Conservation (phyloP, 2,329 filamentous ascomycete genomes). For the Gremmenia infestans region DNA sequence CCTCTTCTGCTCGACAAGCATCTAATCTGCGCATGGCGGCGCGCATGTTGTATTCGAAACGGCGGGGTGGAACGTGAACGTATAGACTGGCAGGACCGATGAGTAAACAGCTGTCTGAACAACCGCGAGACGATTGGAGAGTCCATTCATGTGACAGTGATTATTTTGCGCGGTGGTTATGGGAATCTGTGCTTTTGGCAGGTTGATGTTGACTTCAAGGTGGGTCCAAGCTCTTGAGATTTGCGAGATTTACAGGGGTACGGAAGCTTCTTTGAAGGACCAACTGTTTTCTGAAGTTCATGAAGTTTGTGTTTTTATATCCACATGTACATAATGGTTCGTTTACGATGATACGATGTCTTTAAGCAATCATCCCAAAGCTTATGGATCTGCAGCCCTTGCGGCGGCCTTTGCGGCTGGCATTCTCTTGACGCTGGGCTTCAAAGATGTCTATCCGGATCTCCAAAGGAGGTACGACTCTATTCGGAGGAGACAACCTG, state of each 20-base stretch:
- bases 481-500: constrained; percentile 28
- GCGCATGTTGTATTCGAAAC: constrained; percentile 34
- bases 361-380: constrained; percentile 55
- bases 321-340: constrained; percentile 7
- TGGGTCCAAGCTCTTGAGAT: constrained; percentile 39
- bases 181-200: neutral
- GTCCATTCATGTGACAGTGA: constrained; percentile 57
- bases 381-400: constrained; percentile 61
- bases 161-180: constrained; percentile 8
- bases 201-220: constrained; percentile 11
- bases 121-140: constrained; percentile 71
- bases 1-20: constrained; percentile 19
- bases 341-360: constrained; percentile 43
- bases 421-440: constrained; percentile 66
- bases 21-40: constrained; percentile 35
- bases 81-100: constrained; percentile 58
- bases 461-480: constrained; percentile 60
- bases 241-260: constrained; percentile 26
- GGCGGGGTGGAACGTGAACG: constrained; percentile 35
- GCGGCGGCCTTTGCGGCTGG: constrained; percentile 73
- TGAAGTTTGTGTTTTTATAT: constrained; percentile 2
- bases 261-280: constrained; percentile 3
- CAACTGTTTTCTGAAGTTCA: constrained; percentile 5
- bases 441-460: constrained; percentile 76
- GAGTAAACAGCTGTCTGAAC: constrained; percentile 80